Evolutionary conservation across 345 rosid genomes (phyloP).

Genomic region (Citrus hindsii): DNA sequence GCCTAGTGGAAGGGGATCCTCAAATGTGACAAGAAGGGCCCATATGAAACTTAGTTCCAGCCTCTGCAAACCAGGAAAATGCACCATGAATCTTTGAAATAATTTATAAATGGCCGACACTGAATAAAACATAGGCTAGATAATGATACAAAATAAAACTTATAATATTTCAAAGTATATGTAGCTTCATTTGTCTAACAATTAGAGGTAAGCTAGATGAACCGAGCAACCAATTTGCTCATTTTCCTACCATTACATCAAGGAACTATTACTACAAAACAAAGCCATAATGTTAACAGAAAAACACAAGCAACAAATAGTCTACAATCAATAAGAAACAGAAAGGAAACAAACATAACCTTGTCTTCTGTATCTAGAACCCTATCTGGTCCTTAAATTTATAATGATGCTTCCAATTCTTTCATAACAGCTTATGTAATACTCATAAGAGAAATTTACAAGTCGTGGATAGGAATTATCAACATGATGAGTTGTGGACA

Average conservation of each 20-base stretch:
- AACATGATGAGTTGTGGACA: neutral
- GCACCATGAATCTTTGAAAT: no score
- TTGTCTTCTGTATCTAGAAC: neutral
- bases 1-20: no score
- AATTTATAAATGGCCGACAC: no score
- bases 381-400: neutral
- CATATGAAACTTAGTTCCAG: no score
- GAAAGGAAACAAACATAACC: neutral
- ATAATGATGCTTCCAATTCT: neutral
- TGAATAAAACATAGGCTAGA: no score
- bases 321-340: neutral
- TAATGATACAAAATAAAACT: no score
- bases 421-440: neutral
- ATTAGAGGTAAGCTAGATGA: slow-evolving; percentile 80
- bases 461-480: no score
- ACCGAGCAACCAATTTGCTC: slow-evolving; percentile 83
- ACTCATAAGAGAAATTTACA: neutral
- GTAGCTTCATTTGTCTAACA: slow-evolving; percentile 80
- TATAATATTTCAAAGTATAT: neutral
- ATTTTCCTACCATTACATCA: slow-evolving; percentile 56
- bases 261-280: neutral
- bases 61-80: no score
- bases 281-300: neutral
- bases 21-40: no score
- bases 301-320: neutral